Conservation (phyloP, 306 rosid genomes). For the Quillaja saponaria region DNA sequence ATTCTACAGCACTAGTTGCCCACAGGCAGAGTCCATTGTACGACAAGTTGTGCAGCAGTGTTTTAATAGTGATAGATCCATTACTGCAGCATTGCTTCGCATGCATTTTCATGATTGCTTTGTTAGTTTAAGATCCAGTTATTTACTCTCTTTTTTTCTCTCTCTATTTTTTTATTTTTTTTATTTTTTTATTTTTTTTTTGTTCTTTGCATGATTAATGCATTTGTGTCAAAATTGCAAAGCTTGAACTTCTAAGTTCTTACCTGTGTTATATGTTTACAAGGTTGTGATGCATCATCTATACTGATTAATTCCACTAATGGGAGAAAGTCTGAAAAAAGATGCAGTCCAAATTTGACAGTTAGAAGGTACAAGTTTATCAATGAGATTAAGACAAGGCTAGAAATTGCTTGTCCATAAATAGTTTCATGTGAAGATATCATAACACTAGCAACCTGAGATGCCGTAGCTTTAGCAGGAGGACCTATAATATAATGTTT, state of each 20-base stretch:
- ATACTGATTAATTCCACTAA: constrained; percentile 45
- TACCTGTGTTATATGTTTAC: not conserved
- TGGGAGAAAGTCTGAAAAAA: constrained; percentile 33
- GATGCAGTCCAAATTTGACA: constrained; percentile 12
- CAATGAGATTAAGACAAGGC: constrained; percentile 41
- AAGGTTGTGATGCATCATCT: constrained; percentile 72
- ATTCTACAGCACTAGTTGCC: constrained; percentile 46
- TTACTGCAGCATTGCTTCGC: constrained; percentile 52
- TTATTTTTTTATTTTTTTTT: too few species aligned
- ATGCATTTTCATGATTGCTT: constrained; percentile 71
- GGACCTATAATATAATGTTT: constrained; percentile 49
- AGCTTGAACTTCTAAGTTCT: too few species aligned
- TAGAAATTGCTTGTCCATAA: constrained; percentile 52
- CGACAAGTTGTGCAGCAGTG: constrained; percentile 34
- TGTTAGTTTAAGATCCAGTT: constrained; percentile 38
- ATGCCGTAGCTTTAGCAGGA: constrained; percentile 48
- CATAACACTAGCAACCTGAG: constrained; percentile 54
- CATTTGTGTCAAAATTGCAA: too few species aligned
- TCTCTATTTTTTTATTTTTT: not conserved
- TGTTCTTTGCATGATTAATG: too few species aligned
- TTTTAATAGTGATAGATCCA: constrained; percentile 37
- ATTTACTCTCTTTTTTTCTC: not conserved
- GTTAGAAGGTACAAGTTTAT: constrained; percentile 51
- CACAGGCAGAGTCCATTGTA: constrained; percentile 45
- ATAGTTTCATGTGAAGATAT: constrained; percentile 68